Evolutionary conservation across 108 stramenopile genomes (phyloP).

Genomic region (Ochromonas danica): DNA sequence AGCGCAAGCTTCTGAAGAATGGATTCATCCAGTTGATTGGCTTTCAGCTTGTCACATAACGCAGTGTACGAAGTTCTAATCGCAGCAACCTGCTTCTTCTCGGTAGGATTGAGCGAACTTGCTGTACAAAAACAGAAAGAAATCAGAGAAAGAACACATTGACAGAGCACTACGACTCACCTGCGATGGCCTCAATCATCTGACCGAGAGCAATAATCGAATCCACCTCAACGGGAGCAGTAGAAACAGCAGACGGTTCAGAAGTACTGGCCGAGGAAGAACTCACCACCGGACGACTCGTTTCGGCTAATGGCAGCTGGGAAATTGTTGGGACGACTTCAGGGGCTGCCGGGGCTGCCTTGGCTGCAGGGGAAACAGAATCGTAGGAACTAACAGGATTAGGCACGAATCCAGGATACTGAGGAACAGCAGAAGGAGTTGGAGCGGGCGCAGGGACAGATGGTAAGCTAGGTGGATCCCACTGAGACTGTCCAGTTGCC

Average conservation of each 20-base stretch:
- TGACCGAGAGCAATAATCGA: background rate
- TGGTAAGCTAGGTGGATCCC: slow-evolving; percentile 46
- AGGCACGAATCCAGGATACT: slow-evolving; percentile 42
- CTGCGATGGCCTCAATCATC: slow-evolving; percentile 10
- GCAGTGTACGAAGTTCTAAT: slow-evolving; percentile 30
- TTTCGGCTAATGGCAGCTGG: no score
- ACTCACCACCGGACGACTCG: no score
- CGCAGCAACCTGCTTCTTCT: slow-evolving; percentile 29
- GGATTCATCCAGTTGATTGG: background rate
- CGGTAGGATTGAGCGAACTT: slow-evolving; percentile 20
- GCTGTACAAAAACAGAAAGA: no score
- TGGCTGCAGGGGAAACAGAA: background rate
- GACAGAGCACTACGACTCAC: background rate
- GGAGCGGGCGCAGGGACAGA: background rate
- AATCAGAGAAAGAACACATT: no score
- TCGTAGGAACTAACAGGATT: no score
- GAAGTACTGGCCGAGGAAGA: no score
- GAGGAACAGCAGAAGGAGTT: background rate
- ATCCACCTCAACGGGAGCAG: background rate
- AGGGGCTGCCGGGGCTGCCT: background rate
- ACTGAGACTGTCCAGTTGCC: slow-evolving; percentile 49
- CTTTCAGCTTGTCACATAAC: slow-evolving; percentile 1
- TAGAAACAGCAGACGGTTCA: background rate
- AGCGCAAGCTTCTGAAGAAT: background rate
- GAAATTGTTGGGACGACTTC: background rate